phyloP scores from a whole-genome alignment of 768 basidiomycete genomes.

The Omphalotus guepiniiformis region DNA sequence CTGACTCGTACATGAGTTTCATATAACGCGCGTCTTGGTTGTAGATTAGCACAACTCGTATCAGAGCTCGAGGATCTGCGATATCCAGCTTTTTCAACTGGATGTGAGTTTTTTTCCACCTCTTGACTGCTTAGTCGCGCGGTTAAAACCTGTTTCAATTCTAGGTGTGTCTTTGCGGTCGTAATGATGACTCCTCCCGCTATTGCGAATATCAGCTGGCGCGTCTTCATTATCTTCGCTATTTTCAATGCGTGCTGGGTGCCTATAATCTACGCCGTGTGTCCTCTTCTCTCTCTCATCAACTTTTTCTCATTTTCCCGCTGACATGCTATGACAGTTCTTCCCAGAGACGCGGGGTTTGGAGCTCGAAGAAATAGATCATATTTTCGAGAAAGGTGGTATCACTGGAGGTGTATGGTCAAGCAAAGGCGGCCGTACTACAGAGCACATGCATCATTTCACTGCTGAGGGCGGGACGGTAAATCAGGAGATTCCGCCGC shows the following conservation, averaged over 20 bases:
- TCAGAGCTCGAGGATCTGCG: constrained; percentile 29
- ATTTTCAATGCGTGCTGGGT: constrained; percentile 42
- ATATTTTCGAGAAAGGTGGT: constrained; percentile 37
- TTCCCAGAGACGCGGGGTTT: constrained; percentile 34
- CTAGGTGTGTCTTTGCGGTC: constrained; percentile 33
- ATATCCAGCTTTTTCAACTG: constrained; percentile 31
- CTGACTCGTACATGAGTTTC: background rate
- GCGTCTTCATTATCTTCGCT: constrained; percentile 43
- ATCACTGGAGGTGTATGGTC: constrained; percentile 38
- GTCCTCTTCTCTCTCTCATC: constrained; percentile 1
- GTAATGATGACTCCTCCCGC: constrained; percentile 40
- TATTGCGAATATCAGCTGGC: constrained; percentile 39
- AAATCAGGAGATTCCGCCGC: too few relatives aligned
- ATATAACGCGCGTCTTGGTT: background rate
- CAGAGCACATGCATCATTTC: constrained; percentile 14
- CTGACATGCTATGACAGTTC: constrained; percentile 14
- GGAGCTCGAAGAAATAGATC: constrained; percentile 35
- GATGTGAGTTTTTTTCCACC: constrained; percentile 19
- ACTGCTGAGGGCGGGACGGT: too few relatives aligned
- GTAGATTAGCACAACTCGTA: constrained; percentile 35
- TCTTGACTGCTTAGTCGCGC: background rate
- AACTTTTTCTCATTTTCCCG: constrained; percentile 8
- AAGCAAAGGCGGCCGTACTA: constrained; percentile 30
- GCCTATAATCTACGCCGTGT: constrained; percentile 25
- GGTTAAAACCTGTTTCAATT: background rate